These are phyloP conservation scores for Cydonia oblonga DNA, from an alignment of 331 rosid genomes.

Conservation along the genomic window DNA sequence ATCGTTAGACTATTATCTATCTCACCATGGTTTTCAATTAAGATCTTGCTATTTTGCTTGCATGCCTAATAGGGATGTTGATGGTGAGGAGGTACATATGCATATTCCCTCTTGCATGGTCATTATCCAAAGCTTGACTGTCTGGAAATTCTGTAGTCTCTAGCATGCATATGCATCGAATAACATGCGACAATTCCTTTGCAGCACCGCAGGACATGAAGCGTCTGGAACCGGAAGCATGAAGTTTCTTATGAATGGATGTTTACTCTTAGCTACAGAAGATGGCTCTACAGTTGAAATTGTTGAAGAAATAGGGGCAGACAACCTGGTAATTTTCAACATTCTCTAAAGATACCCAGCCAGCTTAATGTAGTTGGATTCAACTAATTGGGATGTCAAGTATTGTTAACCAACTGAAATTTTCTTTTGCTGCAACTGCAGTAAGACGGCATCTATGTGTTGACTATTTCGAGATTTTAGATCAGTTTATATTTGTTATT, in stretches of 20 bases:
- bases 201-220: constrained; percentile 74
- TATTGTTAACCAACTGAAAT: not conserved
- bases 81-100: not conserved
- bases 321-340: constrained; percentile 42
- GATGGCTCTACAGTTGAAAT: constrained; percentile 71
- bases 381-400: not conserved
- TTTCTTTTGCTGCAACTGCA: not conserved
- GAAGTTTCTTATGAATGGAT: constrained; percentile 75
- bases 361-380: not conserved
- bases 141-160: no score
- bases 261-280: constrained; percentile 59
- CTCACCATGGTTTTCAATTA: not conserved
- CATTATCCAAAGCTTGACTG: not conserved
- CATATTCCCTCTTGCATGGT: not conserved
- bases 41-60: not conserved
- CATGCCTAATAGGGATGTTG: not conserved
- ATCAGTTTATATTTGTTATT: not conserved
- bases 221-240: constrained; percentile 77
- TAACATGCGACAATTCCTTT: constrained; percentile 10
- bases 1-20: not conserved
- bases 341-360: not conserved
- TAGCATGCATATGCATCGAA: no score
- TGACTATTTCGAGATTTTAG: not conserved
- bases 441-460: not conserved
- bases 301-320: constrained; percentile 59